Evolutionary conservation across 306 rosid species (phyloP), one percentile per base, ranked within the genome.

Genomic region (Phaseolus lunatus): DNA sequence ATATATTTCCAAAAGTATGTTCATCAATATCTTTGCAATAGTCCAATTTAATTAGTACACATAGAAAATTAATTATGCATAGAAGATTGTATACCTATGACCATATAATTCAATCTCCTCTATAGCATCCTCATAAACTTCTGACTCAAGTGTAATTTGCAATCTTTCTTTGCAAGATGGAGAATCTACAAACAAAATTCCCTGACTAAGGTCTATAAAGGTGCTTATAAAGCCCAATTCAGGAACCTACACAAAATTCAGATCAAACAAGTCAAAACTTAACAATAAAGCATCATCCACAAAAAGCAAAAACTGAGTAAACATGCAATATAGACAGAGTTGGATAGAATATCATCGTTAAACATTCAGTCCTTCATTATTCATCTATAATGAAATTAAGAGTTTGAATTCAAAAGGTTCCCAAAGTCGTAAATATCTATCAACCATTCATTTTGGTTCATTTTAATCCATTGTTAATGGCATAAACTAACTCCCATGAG

Each of bases 211-310:
- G 84, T 94, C 93, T 78, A 94, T 83, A 69, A 24, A 81, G 81
- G 98, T 85, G 81, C 89, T 79, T 65, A 94, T 77, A 73, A 80
- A 82, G 81, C 90, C 86, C 96, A 94, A 87, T 83, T 89, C 97
- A 39, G 98, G 96, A 82, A 94, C 89, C 98, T 94, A 70, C 62
- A 85, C 62, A 85, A 85, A 86, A 84, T 61, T 62, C 83, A 83
- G 63, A 82, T 76, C 65, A 61, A 50, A 76, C n/a, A 61, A 68
- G 70, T 76, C 35, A 81, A 80, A 76, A 76, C 26, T 64, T 37
- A n/a, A 79, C n/a, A 65, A 35, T 37, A 43, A n/a, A 61, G 63
- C 19, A 22, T 15, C n/a, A 35, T 16, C 49, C 75, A 62, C 44
- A 75, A 67, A n/a, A 41, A 67, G 39, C 67, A 47, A 56, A 44